Base-by-base conservation (phyloP, 2,329 filamentous ascomycete genomes). In the Curvularia hawaiiensis region DNA sequence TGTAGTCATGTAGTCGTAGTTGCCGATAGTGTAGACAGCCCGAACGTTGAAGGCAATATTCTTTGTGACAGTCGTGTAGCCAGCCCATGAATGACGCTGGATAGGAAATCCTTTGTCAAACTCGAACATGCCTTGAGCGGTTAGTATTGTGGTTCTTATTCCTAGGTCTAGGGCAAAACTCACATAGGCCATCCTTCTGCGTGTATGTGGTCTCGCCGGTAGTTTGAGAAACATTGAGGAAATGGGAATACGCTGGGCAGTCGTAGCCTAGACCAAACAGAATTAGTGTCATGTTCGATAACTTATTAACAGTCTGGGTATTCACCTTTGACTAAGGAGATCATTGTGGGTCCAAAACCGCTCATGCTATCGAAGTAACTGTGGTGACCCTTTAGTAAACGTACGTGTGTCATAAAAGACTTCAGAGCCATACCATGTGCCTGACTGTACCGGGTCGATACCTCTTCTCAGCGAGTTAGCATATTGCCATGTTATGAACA, bases 1-100 rank as follows among this genome's bases (percentile, higher is more conserved):
- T 14, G 44, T 47, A 33, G n/a, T 33, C 44, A 47, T 47, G 44
- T 47, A 47, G 44, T 47, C 44, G 18, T 47, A 47, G 20, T 47
- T 47, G 28, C 44, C 44, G 16, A 47, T 47, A 16, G 44, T 47
- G 44, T 33, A 47, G 28, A 47, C n/a, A 3, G 44, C 44, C 7
- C 44, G 44, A 16, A 47, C n/a, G 11, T 47, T 47, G 6, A 47
- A 35, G 2, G 44, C 44, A 33, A 47, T 33, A n/a, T 47, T 47
- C 5, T 47, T 47, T 24, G 44, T 47, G 12, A 47, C 44, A 24
- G 44, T 47, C 30, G 44, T 47, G 12, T 47, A 16, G 24, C 44
- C 44, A 22, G 44, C 44, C 44, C 44, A 47, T n/a, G 44, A 47
- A 14, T 47, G 44, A 24, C 44, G 44, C 44, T 47, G 44, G 44